These are phyloP conservation scores for Hyaloscypha bicolor DNA, from an alignment of 495 filamentous ascomycete genomes.

Conservation along the genomic window DNA sequence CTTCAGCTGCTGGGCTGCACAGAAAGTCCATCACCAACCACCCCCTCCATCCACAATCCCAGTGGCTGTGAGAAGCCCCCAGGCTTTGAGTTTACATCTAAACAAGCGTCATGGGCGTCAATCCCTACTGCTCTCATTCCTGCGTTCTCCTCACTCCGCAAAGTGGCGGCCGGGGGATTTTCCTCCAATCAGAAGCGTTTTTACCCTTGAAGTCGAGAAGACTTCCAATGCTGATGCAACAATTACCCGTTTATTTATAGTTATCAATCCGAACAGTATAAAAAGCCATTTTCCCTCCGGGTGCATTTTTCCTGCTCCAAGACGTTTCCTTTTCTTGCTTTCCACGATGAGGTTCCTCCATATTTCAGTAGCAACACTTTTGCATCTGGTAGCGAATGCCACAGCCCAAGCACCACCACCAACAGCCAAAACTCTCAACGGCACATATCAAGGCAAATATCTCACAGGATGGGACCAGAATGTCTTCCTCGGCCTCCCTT, in stretches of 20 bases:
- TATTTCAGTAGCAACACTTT: neutral
- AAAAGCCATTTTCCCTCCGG: neutral
- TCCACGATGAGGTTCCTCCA: neutral
- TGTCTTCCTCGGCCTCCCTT: constrained; percentile 59
- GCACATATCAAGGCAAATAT: constrained; percentile 46
- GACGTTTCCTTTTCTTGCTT: neutral
- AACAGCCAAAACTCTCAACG: constrained; percentile 36
- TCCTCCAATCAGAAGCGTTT: neutral
- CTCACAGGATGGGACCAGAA: constrained; percentile 49
- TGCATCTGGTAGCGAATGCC: neutral
- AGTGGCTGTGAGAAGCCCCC: too few relatives aligned
- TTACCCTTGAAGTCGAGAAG: neutral
- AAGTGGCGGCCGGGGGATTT: neutral
- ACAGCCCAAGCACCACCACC: constrained; percentile 4
- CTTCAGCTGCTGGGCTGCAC: too few relatives aligned
- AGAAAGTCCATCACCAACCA: too few relatives aligned
- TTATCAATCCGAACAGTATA: neutral
- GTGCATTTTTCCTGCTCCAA: neutral
- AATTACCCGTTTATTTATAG: neutral
- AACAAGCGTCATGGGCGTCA: too few relatives aligned
- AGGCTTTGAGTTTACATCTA: too few relatives aligned
- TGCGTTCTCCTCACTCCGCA: neutral
- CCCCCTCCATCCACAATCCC: too few relatives aligned
- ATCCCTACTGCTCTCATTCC: too few relatives aligned
- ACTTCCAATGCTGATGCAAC: neutral